Evolutionary conservation across 805 yeast genomes (phyloP), one percentile per base, ranked within the genome.

Genomic region (Sungouiella thailandica): DNA sequence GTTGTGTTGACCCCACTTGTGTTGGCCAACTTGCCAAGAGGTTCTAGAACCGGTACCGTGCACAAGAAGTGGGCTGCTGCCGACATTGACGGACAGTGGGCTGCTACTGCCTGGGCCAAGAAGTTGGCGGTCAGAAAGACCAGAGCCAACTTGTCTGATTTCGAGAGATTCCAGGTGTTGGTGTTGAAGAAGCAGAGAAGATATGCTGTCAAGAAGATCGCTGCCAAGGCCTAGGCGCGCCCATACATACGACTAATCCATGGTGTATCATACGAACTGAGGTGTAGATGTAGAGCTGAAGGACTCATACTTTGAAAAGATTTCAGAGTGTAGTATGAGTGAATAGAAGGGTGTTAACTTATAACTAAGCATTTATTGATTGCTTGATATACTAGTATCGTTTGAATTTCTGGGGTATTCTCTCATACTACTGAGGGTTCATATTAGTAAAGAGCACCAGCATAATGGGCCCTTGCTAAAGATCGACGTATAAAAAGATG

Each of bases 111-210:
- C 36, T 88, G 97, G 97, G 97, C 98, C 64, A 85, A 90, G 84
- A 89, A 88, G 79, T 83, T 93, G 61, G 96, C 94, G 66, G 83
- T 85, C 72, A 87, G 86, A 73, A 81, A 83, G 72, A 86, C 81
- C 72, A 86, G 98, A 80, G 72, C 94, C 60, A 75, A 81, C 65
- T 83, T 94, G 70, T 66, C 90, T 57, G 99, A 93, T 74, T 93
- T 93, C 62, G 96, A 93, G 79, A 89, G 99, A 82, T 93, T 93
- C 96, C 96, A 90, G 80, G 98, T 90, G 58, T 67, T 84, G 70
- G 94, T 88, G 58, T 80, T 88, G 70, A 93, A 84, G 84, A 93
- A 90, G 82, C 97, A 94, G 80, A 87, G 86, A 76, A 84, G 88
- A 76, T 83, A 70, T 68, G 85, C 88, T 72, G 90, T 87, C 62